Percentiles rank a stretch among this genome's conserved stretches.
Conservation (phyloP, 352 stramenopile species). For the Pythium aristosporum region DNA sequence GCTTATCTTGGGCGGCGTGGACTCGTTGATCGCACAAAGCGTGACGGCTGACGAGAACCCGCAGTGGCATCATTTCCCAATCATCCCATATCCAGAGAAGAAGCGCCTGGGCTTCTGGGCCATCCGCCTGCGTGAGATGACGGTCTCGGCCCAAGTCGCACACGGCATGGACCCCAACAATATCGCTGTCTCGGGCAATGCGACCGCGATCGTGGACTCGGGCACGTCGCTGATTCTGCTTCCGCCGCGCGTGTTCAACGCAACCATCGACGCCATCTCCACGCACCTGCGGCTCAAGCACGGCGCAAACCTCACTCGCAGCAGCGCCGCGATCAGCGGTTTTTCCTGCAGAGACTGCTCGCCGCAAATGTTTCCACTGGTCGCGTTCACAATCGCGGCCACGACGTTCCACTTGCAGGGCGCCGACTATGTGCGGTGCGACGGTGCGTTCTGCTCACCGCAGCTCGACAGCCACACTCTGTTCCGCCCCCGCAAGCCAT, state of each 20-base stretch:
- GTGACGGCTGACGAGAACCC: constrained; percentile 4
- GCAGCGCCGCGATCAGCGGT: constrained; percentile 37
- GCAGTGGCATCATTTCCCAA: constrained; percentile 51
- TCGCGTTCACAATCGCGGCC: constrained; percentile 45
- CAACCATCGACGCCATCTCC: constrained; percentile 37
- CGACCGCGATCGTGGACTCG: constrained; percentile 61
- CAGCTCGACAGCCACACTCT: constrained; percentile 56
- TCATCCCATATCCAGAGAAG: constrained; percentile 39
- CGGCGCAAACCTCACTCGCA: constrained; percentile 25
- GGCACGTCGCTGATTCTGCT: constrained; percentile 68
- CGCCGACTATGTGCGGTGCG: constrained; percentile 64
- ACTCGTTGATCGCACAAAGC: constrained; percentile 34
- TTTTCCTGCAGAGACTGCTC: constrained; percentile 45
- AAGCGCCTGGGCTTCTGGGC: constrained; percentile 55
- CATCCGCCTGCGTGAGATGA: constrained; percentile 41
- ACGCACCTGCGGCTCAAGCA: constrained; percentile 33
- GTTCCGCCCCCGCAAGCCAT: constrained; percentile 17
- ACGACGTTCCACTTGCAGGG: constrained; percentile 49
- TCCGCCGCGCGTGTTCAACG: constrained; percentile 40
- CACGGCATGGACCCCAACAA: background rate
- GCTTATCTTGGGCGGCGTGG: constrained; percentile 59
- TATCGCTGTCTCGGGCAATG: constrained; percentile 18
- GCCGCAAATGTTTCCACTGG: constrained; percentile 49
- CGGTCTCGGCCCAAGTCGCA: constrained; percentile 16
- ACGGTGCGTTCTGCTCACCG: constrained; percentile 46